Evolutionary conservation across 2,329 filamentous ascomycete genomes (phyloP).

Genomic region (Fusarium irregulare): DNA sequence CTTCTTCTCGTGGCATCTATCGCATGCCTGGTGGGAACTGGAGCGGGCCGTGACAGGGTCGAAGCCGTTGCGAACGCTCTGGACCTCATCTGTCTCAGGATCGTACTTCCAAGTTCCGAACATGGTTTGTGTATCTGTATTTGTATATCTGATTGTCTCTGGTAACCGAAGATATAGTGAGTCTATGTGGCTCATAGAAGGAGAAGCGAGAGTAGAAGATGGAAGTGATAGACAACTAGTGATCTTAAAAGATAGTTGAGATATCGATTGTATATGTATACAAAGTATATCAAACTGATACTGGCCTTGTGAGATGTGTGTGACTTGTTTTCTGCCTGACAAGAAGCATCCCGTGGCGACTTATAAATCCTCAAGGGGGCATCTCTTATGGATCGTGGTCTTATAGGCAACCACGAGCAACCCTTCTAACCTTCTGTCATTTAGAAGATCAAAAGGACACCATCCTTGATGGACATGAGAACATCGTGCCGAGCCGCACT

Average conservation of each 20-base stretch:
- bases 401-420: slow-evolving; percentile 35
- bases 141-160: slow-evolving; percentile 6
- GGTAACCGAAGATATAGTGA: slow-evolving; percentile 1
- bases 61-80: slow-evolving; percentile 51
- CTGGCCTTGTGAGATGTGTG: slow-evolving; percentile 2
- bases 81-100: slow-evolving; percentile 53
- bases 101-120: slow-evolving; percentile 56
- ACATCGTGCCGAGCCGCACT: slow-evolving; percentile 44
- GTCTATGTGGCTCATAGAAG: slow-evolving; percentile 24
- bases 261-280: slow-evolving; percentile 11
- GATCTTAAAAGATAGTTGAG: slow-evolving; percentile 3
- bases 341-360: slow-evolving; percentile 34
- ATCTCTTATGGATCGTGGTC: slow-evolving; percentile 20
- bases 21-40: slow-evolving; percentile 54
- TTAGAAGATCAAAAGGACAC: slow-evolving; percentile 12
- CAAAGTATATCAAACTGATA: neutral
- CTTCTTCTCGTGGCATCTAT: slow-evolving; percentile 55
- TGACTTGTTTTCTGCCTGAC: slow-evolving; percentile 34
- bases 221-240: slow-evolving; percentile 12
- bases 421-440: slow-evolving; percentile 1
- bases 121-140: slow-evolving; percentile 42
- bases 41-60: slow-evolving; percentile 54
- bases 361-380: slow-evolving; percentile 28
- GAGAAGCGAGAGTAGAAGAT: neutral
- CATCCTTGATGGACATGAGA: slow-evolving; percentile 21